Conservation (phyloP, 208 protist species). For the Trypanosoma congolense region DNA sequence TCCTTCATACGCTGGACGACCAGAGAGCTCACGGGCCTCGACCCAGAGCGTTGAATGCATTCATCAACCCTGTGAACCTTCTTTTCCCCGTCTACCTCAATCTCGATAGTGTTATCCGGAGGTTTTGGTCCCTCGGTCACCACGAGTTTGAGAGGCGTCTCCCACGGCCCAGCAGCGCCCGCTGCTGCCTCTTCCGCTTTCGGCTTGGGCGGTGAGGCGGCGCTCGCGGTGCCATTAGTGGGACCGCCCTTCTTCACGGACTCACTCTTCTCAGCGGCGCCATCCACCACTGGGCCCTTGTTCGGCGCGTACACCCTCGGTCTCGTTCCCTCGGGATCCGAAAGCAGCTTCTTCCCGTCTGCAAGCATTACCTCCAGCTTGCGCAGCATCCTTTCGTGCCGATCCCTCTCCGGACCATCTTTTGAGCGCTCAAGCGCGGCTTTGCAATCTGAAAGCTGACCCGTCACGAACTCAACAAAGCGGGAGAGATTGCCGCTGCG, state of each 20-base stretch:
- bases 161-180: constrained; percentile 3
- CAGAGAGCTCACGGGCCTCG: constrained; percentile 22
- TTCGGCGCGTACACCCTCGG: constrained; percentile 35
- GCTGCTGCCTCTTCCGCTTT: not conserved
- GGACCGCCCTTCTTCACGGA: not conserved
- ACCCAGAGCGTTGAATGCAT: constrained; percentile 23
- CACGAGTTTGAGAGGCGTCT: constrained; percentile 8
- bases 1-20: constrained; percentile 34
- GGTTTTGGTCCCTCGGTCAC: constrained; percentile 26
- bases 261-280: not conserved
- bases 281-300: not conserved
- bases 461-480: constrained; percentile 68
- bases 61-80: constrained; percentile 58
- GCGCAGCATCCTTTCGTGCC: constrained; percentile 20
- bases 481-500: constrained; percentile 78
- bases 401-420: constrained; percentile 21
- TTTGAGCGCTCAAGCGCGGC: constrained; percentile 19
- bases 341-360: constrained; percentile 37
- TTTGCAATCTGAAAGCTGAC: constrained; percentile 50
- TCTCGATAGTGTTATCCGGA: constrained; percentile 29
- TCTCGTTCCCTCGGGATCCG: constrained; percentile 25
- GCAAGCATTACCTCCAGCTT: constrained; percentile 38
- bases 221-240: not conserved
- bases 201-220: too few species aligned
- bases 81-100: constrained; percentile 28